Base-by-base conservation (phyloP, 345 rosid species). In the Acer campestre region DNA sequence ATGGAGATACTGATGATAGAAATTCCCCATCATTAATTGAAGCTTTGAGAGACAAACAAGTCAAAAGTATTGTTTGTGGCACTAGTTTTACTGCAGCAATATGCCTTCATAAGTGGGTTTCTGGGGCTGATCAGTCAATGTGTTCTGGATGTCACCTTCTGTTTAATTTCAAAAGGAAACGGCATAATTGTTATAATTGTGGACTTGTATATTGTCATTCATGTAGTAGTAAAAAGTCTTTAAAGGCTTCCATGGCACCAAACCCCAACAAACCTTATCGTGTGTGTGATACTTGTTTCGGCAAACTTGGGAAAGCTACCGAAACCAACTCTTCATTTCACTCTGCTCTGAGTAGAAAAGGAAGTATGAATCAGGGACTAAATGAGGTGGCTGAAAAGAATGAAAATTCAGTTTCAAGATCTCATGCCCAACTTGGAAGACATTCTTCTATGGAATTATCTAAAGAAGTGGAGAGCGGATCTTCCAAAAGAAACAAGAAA, bases 231-330 rank as follows among this genome's bases (percentile, higher is more conserved):
- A 87, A 84, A 78, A 92, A 89, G 85, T 86, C 91, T n/a, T 78
- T 79, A 17, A 90, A 83, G 85, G 93, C 94, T 83, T 89, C 97
- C 71, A 86, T 92, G 97, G 97, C 97, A 71, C 94, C 97, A 71
- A 87, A 89, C 77, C 88, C 93, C 18, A 85, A 79, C 82, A 92
- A 92, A 76, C 83, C 90, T 65, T 92, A 83, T 70, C 94, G 97
- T 75, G 93, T 90, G 29, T 92, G 97, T 83, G 94, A 90, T 79
- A 80, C 77, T 82, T 92, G 97, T 84, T 89, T 74, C 77, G 78
- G 74, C 67, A 92, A 89, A 77, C 81, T 92, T 63, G 84, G 84
- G 75, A 92, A 90, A 80, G 83, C 86, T 81, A 74, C 84, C 75
- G 91, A 90, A 80, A 75, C 85, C 35, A 85, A 81, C 78, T 82